Percentiles rank a stretch among this genome's conserved stretches.
Evolutionary conservation across 345 rosid genomes (phyloP).

Genomic region (Eucalyptus victrix): DNA sequence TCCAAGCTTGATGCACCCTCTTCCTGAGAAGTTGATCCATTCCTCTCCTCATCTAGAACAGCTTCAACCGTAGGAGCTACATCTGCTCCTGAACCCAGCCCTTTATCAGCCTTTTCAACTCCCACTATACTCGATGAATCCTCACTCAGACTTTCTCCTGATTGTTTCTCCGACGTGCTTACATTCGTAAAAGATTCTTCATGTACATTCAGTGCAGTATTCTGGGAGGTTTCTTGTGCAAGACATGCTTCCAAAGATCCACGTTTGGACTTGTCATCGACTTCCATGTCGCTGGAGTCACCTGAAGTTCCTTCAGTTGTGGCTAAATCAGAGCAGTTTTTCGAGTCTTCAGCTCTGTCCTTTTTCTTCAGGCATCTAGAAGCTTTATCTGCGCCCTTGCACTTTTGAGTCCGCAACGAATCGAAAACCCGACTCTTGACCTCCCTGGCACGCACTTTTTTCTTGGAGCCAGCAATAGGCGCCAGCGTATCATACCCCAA

Average conservation of each 20-base stretch:
- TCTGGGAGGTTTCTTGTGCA: background rate
- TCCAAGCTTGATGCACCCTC: background rate
- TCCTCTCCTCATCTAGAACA: background rate
- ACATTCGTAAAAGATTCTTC: background rate
- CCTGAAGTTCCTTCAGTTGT: conserved; percentile 6
- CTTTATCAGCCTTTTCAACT: conserved; percentile 4
- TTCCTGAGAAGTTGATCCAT: background rate
- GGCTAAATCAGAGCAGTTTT: background rate
- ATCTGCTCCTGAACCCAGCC: background rate
- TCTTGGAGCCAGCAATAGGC: conserved; percentile 26
- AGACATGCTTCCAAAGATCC: conserved; percentile 4
- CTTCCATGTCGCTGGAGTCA: conserved; percentile 14
- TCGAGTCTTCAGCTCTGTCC: conserved; percentile 2
- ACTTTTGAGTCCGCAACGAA: conserved; percentile 23
- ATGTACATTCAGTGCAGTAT: background rate
- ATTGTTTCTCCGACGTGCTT: background rate
- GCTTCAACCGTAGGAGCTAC: background rate
- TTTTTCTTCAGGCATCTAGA: conserved; percentile 16
- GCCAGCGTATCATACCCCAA: conserved; percentile 7
- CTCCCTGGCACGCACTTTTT: conserved; percentile 42
- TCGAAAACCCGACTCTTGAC: conserved; percentile 91
- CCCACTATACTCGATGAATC: background rate
- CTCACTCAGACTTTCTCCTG: background rate
- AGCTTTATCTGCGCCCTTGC: conserved; percentile 16
- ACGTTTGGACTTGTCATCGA: conserved; percentile 15